These are phyloP conservation scores for Scenedesmus sp. DNA, from an alignment of 163 green algal species.

Conservation along the genomic window DNA sequence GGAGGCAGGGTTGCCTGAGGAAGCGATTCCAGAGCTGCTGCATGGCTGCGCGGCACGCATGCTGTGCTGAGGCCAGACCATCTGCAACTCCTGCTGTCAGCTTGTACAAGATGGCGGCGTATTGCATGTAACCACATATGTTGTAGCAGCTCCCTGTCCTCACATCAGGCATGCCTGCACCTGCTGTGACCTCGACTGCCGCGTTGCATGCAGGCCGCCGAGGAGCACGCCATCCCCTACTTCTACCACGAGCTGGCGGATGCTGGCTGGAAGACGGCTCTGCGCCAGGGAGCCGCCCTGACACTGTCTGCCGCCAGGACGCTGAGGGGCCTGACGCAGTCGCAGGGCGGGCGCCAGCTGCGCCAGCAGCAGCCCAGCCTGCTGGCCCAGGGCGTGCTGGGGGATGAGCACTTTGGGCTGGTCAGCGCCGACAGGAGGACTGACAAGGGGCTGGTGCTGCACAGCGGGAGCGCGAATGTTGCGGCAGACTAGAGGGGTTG, in stretches of 20 bases:
- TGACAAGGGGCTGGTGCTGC: conserved; percentile 39
- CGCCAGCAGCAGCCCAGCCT: background rate
- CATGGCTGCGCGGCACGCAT: too few relatives aligned
- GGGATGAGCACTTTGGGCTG: conserved; percentile 53
- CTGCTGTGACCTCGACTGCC: background rate
- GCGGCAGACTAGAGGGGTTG: background rate
- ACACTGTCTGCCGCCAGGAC: background rate
- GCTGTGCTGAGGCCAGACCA: too few relatives aligned
- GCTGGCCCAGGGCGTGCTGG: conserved; percentile 26
- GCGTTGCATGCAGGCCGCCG: conserved; percentile 5
- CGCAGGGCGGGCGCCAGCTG: background rate
- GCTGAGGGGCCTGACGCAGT: background rate
- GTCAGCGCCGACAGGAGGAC: conserved; percentile 19
- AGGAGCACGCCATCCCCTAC: conserved; percentile 33
- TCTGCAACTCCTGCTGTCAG: background rate
- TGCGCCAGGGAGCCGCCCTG: conserved; percentile 14
- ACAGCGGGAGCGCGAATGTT: background rate
- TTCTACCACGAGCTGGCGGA: conserved; percentile 54
- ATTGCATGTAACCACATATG: background rate
- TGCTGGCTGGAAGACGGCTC: conserved; percentile 37
- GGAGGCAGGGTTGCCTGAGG: too few relatives aligned
- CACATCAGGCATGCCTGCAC: background rate
- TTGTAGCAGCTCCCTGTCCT: background rate
- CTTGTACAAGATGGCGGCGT: background rate
- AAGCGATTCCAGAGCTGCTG: too few relatives aligned